phyloP scores from a whole-genome alignment of 2,329 filamentous ascomycete species.

The Cercospora brassicicola region DNA sequence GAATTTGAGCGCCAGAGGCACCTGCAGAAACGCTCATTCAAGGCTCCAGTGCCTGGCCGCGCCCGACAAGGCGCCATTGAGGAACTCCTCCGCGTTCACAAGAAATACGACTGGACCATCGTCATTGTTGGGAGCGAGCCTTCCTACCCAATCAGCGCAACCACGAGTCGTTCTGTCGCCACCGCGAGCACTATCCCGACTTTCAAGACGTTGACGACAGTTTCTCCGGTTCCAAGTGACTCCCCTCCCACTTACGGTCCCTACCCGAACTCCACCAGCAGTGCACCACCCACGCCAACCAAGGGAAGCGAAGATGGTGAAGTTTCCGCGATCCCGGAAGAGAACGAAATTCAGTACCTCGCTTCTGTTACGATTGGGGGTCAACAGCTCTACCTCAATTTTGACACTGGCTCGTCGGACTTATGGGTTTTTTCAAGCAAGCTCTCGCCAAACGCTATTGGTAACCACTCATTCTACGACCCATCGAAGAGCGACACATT shows the following conservation, averaged over 20 bases:
- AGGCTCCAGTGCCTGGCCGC: constrained; percentile 50
- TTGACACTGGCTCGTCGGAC: constrained; percentile 75
- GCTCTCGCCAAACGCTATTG: constrained; percentile 49
- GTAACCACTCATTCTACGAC: constrained; percentile 58
- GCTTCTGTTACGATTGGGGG: constrained; percentile 68
- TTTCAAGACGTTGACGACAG: not conserved
- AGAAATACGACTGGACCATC: constrained; percentile 59
- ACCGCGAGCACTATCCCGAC: not conserved
- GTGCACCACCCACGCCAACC: constrained; percentile 16
- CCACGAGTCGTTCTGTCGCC: not conserved
- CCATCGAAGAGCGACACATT: constrained; percentile 55
- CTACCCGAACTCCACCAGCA: constrained; percentile 13
- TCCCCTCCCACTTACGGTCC: constrained; percentile 7
- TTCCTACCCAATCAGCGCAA: not conserved
- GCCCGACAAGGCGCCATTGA: constrained; percentile 57
- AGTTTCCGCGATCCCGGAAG: constrained; percentile 64
- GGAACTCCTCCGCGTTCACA: constrained; percentile 65
- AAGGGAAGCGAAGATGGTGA: constrained; percentile 35
- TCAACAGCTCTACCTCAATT: constrained; percentile 67
- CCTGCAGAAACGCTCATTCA: constrained; percentile 16
- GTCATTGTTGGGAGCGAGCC: constrained; percentile 18
- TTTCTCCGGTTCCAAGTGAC: not conserved
- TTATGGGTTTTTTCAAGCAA: constrained; percentile 70
- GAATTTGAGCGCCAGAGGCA: too few relatives aligned
- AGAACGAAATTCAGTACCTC: constrained; percentile 69